These are phyloP conservation scores for Athelia sp. DNA, from an alignment of 1,284 basidiomycete genomes.

Conservation along the genomic window DNA sequence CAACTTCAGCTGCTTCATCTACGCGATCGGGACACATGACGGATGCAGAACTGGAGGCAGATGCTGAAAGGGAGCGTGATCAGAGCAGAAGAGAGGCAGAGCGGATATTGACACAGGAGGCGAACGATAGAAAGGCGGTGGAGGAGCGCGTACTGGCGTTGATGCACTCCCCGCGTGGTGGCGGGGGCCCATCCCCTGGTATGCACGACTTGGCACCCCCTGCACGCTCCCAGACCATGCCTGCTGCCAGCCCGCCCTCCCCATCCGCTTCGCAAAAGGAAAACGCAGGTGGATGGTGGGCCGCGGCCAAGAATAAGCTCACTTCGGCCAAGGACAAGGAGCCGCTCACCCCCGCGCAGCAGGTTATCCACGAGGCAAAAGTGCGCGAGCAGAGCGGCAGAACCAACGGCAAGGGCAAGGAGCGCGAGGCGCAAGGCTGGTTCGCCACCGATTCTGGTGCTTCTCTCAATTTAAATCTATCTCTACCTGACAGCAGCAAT, in stretches of 20 bases:
- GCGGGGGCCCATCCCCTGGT: constrained; percentile 17
- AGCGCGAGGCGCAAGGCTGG: constrained; percentile 47
- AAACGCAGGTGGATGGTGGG: constrained; percentile 52
- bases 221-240: constrained; percentile 46
- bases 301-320: constrained; percentile 62
- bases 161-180: constrained; percentile 40
- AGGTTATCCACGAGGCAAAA: constrained; percentile 69
- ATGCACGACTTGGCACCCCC: constrained; percentile 43
- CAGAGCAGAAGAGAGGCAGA: constrained; percentile 70
- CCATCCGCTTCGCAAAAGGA: constrained; percentile 62
- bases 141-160: constrained; percentile 73
- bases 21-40: constrained; percentile 38
- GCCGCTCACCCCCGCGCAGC: constrained; percentile 72
- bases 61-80: constrained; percentile 71
- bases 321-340: constrained; percentile 73
- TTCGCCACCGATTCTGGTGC: constrained; percentile 45
- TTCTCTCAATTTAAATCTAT: constrained; percentile 32
- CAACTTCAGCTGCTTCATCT: constrained; percentile 29
- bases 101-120: constrained; percentile 63
- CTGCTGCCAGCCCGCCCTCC: constrained; percentile 46
- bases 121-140: constrained; percentile 56
- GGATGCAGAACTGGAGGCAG: constrained; percentile 74
- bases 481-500: constrained; percentile 43
- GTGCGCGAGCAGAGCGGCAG: constrained; percentile 56
- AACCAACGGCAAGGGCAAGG: constrained; percentile 42